Percentiles rank a stretch among this genome's conserved stretches.
phyloP scores from a whole-genome alignment of 495 filamentous ascomycete genomes.

The Podospora pseudoanserina region DNA sequence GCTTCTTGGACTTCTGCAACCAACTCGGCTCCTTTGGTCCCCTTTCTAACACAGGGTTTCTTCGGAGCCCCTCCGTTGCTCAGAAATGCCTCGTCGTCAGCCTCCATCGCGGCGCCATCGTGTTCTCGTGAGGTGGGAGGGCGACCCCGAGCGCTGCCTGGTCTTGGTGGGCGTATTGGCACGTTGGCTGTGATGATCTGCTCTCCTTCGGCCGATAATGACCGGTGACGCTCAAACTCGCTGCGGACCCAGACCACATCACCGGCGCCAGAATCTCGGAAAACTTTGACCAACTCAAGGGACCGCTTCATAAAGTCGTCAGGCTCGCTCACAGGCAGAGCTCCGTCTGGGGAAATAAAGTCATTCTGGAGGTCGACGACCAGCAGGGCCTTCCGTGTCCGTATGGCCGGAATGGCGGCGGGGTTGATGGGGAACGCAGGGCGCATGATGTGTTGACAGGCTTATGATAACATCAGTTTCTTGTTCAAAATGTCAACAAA shows the following conservation, averaged over 20 bases:
- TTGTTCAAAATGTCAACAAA: not conserved
- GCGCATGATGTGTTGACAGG: constrained; percentile 16
- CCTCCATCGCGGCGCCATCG: constrained; percentile 30
- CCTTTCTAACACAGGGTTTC: constrained; percentile 54
- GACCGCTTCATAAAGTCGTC: constrained; percentile 65
- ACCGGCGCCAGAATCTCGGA: constrained; percentile 62
- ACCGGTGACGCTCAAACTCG: constrained; percentile 61
- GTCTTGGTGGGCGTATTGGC: constrained; percentile 18
- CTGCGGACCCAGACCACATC: constrained; percentile 88
- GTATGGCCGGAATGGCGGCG: constrained; percentile 44
- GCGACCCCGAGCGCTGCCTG: constrained; percentile 16
- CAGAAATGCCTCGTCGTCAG: constrained; percentile 59
- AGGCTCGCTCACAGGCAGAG: constrained; percentile 61
- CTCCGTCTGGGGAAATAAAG: constrained; percentile 68
- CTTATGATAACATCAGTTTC: not conserved
- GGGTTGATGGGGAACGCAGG: constrained; percentile 49
- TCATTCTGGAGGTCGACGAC: constrained; percentile 91
- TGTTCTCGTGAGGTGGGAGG: constrained; percentile 21
- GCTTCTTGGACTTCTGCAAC: constrained; percentile 54
- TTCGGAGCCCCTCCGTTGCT: constrained; percentile 39
- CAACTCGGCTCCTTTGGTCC: constrained; percentile 66
- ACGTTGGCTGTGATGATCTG: constrained; percentile 42
- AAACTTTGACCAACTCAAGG: constrained; percentile 61
- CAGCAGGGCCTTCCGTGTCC: constrained; percentile 77
- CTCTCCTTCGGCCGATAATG: constrained; percentile 45